phyloP scores from a whole-genome alignment of 352 stramenopile genomes.

The Phytopythium kandeliae region DNA sequence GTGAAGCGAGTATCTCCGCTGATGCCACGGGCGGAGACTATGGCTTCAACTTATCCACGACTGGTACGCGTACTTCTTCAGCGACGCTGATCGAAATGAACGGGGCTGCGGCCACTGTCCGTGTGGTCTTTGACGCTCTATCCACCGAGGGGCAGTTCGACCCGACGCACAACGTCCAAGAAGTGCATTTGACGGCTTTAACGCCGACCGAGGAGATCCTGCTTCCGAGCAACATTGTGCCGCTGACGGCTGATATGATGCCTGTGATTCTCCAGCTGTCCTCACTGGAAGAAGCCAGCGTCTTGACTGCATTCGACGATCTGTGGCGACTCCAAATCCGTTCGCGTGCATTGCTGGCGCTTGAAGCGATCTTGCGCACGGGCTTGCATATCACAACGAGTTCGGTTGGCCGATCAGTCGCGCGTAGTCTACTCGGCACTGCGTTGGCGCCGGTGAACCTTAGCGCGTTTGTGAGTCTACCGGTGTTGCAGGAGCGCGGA shows the following conservation, averaged over 20 bases:
- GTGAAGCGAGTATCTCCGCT: slow-evolving; percentile 16
- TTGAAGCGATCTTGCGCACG: slow-evolving; percentile 72
- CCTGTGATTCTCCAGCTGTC: slow-evolving; percentile 77
- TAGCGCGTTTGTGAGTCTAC: slow-evolving; percentile 67
- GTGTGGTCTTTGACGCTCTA: slow-evolving; percentile 68
- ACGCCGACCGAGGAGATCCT: slow-evolving; percentile 77
- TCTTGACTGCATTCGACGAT: slow-evolving; percentile 65
- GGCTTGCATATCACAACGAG: slow-evolving; percentile 32
- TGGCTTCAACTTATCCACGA: slow-evolving; percentile 38
- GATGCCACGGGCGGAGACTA: slow-evolving; percentile 21
- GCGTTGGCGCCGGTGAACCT: slow-evolving; percentile 63
- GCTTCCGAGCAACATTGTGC: slow-evolving; percentile 39
- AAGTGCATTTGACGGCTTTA: slow-evolving; percentile 59
- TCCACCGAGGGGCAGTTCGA: slow-evolving; percentile 59
- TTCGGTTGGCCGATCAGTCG: slow-evolving; percentile 32
- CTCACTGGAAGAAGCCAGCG: slow-evolving; percentile 62
- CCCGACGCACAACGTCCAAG: slow-evolving; percentile 79
- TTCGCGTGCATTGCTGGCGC: slow-evolving; percentile 71
- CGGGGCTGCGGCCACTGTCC: slow-evolving; percentile 48
- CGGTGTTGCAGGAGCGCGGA: slow-evolving; percentile 72
- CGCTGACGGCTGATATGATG: slow-evolving; percentile 72
- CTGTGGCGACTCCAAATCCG: slow-evolving; percentile 82
- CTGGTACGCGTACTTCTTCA: slow-evolving; percentile 28
- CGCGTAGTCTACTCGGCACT: slow-evolving; percentile 45
- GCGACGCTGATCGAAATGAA: slow-evolving; percentile 80